phyloP scores from a whole-genome alignment of 73 alveolate species.

The Urostyla sp. region DNA sequence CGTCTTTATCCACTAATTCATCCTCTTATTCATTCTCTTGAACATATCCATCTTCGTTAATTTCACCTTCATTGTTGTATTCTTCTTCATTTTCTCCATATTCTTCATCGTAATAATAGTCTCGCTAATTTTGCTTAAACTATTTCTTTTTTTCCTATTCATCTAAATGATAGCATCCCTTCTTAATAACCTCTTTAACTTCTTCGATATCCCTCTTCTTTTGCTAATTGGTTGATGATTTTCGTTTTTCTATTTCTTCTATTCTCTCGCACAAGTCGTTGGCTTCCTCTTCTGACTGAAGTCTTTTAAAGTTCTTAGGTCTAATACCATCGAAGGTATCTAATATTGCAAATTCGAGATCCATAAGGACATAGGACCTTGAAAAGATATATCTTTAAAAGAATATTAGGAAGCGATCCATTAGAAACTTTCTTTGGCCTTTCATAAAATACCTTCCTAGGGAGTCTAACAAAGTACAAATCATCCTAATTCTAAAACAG shows the following conservation, averaged over 20 bases:
- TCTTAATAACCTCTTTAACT: constrained; percentile 19
- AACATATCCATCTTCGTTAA: background rate
- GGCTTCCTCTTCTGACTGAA: constrained; percentile 42
- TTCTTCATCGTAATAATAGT: constrained; percentile 47
- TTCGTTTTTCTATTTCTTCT: constrained; percentile 50
- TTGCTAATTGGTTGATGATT: no score
- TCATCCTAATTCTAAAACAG: constrained; percentile 65
- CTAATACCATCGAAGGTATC: constrained; percentile 66
- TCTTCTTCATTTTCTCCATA: constrained; percentile 57
- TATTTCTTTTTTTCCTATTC: no score
- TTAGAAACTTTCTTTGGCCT: constrained; percentile 66
- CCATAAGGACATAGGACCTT: constrained; percentile 64
- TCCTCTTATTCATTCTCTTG: constrained; percentile 5
- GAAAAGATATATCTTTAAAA: constrained; percentile 80
- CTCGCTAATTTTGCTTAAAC: background rate
- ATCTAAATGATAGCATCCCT: background rate
- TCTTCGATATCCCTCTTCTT: background rate
- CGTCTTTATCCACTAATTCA: constrained; percentile 19
- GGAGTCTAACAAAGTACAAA: constrained; percentile 74
- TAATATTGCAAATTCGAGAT: constrained; percentile 57
- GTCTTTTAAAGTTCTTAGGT: constrained; percentile 49
- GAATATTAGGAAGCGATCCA: constrained; percentile 76
- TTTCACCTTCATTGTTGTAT: constrained; percentile 12
- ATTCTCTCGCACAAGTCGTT: background rate
- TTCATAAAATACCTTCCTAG: constrained; percentile 70